phyloP scores from a whole-genome alignment of 345 rosid species.

The Eutrema yunnanense region DNA sequence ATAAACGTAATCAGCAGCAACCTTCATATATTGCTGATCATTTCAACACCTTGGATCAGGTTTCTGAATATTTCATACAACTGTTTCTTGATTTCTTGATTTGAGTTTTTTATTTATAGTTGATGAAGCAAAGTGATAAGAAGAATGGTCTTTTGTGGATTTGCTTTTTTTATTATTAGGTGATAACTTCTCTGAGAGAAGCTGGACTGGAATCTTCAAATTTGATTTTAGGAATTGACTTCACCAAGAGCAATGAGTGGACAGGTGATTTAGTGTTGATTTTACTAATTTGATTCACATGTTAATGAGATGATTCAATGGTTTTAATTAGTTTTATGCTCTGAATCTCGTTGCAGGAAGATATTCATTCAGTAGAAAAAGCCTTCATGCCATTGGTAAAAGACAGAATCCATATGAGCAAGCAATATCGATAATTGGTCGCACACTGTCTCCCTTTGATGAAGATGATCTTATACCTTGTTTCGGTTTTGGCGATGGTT shows the following conservation, averaged over 20 bases:
- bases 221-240: slow-evolving; percentile 64
- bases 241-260: slow-evolving; percentile 80
- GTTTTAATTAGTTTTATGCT: not conserved
- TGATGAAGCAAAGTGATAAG: not conserved
- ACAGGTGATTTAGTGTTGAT: slow-evolving; percentile 33
- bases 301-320: not conserved
- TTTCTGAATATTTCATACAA: slow-evolving; percentile 4
- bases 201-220: slow-evolving; percentile 80
- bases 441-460: slow-evolving; percentile 79
- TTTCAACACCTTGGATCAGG: slow-evolving; percentile 76
- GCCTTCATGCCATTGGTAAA: slow-evolving; percentile 71
- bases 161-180: slow-evolving; percentile 31
- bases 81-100: not conserved
- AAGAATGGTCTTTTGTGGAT: not conserved
- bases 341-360: slow-evolving; percentile 40
- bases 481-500: slow-evolving; percentile 97
- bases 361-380: slow-evolving; percentile 66
- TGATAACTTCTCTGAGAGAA: slow-evolving; percentile 55
- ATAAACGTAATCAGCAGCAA: slow-evolving; percentile 28
- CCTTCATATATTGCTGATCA: slow-evolving; percentile 51
- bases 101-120: not conserved
- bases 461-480: slow-evolving; percentile 95
- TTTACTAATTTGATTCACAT: slow-evolving; percentile 35
- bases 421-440: slow-evolving; percentile 94
- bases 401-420: slow-evolving; percentile 77